Base-by-base conservation (phyloP, 305 asterid genomes). In the Rubia peregrina region DNA sequence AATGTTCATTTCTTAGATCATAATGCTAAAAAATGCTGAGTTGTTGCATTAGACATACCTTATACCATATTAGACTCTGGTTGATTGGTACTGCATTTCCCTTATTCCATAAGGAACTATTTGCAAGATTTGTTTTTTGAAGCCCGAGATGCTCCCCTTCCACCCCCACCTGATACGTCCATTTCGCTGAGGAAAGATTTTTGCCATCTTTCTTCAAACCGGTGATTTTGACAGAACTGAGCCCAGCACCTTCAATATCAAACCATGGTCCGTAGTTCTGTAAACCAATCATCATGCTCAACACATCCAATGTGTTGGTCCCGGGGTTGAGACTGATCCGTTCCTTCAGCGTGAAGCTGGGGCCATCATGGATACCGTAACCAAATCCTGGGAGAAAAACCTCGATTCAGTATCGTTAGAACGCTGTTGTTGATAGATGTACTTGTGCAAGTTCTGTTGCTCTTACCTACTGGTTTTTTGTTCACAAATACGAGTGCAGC, bases 261-360 rank as follows among this genome's bases (percentile, higher is more conserved):
- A 88, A 88, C 96, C 95, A 88, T 26, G 96, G 90, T 62, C 96
- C 96, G 64, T 86, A 88, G 78, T 90, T 90, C 96, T 90, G 95
- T 73, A 90, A 77, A 71, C 96, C 95, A 51, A 90, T 70, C 87
- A 88, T 88, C 90, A 88, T 85, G 71, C 95, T 90, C 77, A 90
- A 79, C 6, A 90, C 73, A 68, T 88, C 95, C 73, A 90, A 36
- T 48, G 86, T 80, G 69, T 90, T 88, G 51, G 51, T 85, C 71
- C 96, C 96, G 22, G 79, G 59, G 56, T 78, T 83, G 74, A 90
- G 83, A 46, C 72, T 70, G 59, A 87, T 72, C 71, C 74, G 73
- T 61, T 83, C 74, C 55, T 74, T 84, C 69, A 88, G 70, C 7
- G 21, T 12, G 75, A 90, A 90, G 80, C 85, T 82, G 41, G 93